Evolutionary conservation across 1,284 basidiomycete genomes (phyloP).

Genomic region (Grifola frondosa): DNA sequence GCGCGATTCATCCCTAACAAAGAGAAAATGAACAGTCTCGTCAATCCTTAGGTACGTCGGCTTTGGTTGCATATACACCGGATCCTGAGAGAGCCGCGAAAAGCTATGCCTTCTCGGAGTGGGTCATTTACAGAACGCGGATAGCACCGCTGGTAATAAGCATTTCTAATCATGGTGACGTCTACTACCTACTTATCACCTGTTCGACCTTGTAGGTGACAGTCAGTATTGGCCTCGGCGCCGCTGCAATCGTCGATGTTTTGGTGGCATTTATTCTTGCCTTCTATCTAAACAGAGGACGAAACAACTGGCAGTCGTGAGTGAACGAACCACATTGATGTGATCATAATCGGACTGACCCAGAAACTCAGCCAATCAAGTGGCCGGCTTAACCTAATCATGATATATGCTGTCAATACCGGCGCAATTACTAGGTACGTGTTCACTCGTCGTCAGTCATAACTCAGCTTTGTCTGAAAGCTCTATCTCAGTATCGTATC

Average conservation of each 20-base stretch:
- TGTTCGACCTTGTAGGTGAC: conserved; percentile 9
- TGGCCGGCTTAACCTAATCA: conserved; percentile 15
- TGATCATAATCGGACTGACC: no score
- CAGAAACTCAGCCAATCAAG: conserved; percentile 15
- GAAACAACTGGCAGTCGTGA: conserved; percentile 12
- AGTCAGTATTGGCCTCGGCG: conserved; percentile 13
- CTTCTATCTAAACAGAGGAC: conserved; percentile 15
- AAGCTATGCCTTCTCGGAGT: conserved; percentile 13
- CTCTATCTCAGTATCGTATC: conserved; percentile 17
- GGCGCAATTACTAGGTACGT: conserved; percentile 18
- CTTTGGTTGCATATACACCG: no score
- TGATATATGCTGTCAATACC: conserved; percentile 19
- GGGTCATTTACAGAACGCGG: conserved; percentile 8
- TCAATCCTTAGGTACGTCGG: conserved; percentile 9
- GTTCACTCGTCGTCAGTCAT: no score
- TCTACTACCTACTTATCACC: not conserved
- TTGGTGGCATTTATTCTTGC: conserved; percentile 16
- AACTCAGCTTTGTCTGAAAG: no score
- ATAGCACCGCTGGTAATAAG: conserved; percentile 10
- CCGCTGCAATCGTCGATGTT: conserved; percentile 14
- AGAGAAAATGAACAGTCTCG: not conserved
- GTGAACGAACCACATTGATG: no score
- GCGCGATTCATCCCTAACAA: no score
- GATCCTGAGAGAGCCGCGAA: conserved; percentile 3
- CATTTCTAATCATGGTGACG: not conserved